Evolutionary conservation across 345 rosid species (phyloP).

Genomic region (Eucalyptus camaldulensis): DNA sequence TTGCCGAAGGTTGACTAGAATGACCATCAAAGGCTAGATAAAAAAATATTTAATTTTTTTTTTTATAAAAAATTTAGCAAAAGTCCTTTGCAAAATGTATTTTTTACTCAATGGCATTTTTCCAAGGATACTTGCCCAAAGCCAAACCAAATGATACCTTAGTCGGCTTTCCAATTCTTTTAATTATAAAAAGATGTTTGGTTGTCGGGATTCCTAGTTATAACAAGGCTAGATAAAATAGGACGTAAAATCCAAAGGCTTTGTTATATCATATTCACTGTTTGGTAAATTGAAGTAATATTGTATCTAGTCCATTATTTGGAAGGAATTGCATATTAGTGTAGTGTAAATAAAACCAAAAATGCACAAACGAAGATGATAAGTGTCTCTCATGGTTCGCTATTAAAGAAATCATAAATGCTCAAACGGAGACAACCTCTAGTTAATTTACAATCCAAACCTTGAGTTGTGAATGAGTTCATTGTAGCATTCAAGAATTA

Average conservation of each 20-base stretch:
- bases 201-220: neutral
- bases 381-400: neutral
- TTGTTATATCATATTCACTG: no score
- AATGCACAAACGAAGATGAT: neutral
- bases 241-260: neutral
- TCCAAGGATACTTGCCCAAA: no score
- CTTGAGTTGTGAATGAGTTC: no score
- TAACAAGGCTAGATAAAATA: neutral
- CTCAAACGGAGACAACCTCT: neutral
- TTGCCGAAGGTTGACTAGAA: accelerated
- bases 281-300: no score
- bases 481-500: neutral
- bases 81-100: no score
- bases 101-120: no score
- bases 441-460: no score
- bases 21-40: accelerated
- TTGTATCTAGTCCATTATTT: neutral
- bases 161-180: neutral
- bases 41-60: no score
- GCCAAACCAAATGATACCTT: no score
- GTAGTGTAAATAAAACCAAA: neutral
- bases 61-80: no score
- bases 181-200: no score
- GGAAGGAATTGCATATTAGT: neutral
- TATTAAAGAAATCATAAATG: no score